Evolutionary conservation across 495 filamentous ascomycete genomes (phyloP), one percentile per base, ranked within the genome.

Genomic region (Clohesyomyces aquaticus): DNA sequence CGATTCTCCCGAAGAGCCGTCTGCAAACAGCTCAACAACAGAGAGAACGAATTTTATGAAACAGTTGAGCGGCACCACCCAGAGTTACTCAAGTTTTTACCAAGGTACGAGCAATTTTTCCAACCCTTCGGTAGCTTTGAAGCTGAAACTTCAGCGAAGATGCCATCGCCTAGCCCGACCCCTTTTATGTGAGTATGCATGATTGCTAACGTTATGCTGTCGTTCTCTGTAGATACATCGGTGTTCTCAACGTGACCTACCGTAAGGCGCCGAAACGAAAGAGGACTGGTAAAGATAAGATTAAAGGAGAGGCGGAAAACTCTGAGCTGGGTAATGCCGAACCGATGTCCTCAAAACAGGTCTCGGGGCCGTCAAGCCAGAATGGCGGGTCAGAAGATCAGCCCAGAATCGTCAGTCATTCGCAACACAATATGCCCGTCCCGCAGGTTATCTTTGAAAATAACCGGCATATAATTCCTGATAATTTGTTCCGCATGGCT

Each of bases 11-110:
- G 89, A 47, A 86, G 91, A 64, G 94, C 94, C 55, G 93, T 98
- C 18, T 98, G 95, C 81, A 98, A 98, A 75, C 91, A 96, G 77
- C 83, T 98, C 65, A 98, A 94, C 74, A 98, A 96, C 71, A 80
- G 91, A 68, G 94, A 98, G 71, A 98, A 98, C 77, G 90, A 96
- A 75, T 98, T 98, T 71, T 98, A 98, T 73, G 94, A 98, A 75
- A 94, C 87, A 55, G 88, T 98, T 66, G 94, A 98, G 78, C 83
- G 82, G 63, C 83, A 88, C 57, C 93, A 98, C 75, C 91, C 93
- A 42, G 87, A 96, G 66, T 81, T 98, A 71, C 78, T 98, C 58
- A 83, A 86, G 22, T 98, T 98, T 76, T 77, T 98, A 58, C 94
- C 94, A 45, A 93, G 90, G 93, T 96, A 82, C 63, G 88, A 80